Conservation (phyloP, 176 grass and related monocot genomes). For the Elaeis guineensis region DNA sequence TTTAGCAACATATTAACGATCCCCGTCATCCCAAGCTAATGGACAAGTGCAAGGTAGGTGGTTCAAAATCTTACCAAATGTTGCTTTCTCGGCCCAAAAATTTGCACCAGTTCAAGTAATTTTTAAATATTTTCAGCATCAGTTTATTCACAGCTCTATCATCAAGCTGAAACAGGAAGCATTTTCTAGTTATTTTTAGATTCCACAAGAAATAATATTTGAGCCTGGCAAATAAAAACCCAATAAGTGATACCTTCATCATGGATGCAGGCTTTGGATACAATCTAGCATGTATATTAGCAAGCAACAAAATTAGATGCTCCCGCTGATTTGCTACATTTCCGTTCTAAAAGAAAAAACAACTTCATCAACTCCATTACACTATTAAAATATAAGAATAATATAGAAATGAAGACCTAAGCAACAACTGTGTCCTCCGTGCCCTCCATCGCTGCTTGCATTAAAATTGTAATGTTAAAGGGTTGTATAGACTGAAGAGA, state of each 20-base stretch:
- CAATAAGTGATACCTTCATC: constrained; percentile 44
- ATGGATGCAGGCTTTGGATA: constrained; percentile 61
- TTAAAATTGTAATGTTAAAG: too few species aligned
- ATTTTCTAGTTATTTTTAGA: constrained; percentile 23
- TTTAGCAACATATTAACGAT: too few species aligned
- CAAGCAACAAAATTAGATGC: constrained; percentile 91
- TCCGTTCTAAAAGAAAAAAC: constrained; percentile 53
- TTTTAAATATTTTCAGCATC: constrained; percentile 77
- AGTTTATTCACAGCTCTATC: constrained; percentile 88
- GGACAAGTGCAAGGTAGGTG: not conserved
- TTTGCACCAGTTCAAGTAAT: constrained; percentile 90
- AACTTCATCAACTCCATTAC: not conserved
- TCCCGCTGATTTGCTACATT: constrained; percentile 91
- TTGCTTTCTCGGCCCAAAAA: constrained; percentile 87
- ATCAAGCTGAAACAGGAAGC: constrained; percentile 66
- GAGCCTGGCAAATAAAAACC: not conserved
- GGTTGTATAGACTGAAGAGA: too few species aligned
- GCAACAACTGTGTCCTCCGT: too few species aligned
- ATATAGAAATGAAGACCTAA: too few species aligned
- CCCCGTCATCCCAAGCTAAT: too few species aligned
- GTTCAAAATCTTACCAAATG: constrained; percentile 54
- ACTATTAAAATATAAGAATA: not conserved
- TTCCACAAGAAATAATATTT: constrained; percentile 13
- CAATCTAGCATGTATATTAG: constrained; percentile 73
- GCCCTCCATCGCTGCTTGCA: too few species aligned